phyloP scores from a whole-genome alignment of 352 stramenopile species.

The Globisporangium spiculum region DNA sequence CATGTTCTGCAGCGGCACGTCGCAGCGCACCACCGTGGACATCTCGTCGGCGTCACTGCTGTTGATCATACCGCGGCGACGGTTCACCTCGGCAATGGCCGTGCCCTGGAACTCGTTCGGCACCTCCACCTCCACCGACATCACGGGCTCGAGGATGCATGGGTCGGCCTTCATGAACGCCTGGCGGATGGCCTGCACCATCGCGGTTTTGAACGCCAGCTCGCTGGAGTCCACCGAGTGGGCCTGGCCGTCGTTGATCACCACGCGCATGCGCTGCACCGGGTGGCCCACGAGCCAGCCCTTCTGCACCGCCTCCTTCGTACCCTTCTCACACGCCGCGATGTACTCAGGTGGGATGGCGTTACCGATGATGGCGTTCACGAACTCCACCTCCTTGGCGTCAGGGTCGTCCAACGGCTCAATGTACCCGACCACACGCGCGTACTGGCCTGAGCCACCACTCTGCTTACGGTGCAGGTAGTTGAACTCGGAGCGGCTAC shows the following conservation, averaged over 20 bases:
- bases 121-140: slow-evolving; percentile 94
- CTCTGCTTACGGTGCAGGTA: slow-evolving; percentile 99
- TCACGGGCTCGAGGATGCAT: slow-evolving; percentile 95
- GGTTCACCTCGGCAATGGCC: slow-evolving; percentile 93
- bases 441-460: slow-evolving; percentile 96
- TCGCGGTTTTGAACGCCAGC: slow-evolving; percentile 97
- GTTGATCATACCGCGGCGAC: slow-evolving; percentile 94
- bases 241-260: slow-evolving; percentile 90
- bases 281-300: slow-evolving; percentile 95
- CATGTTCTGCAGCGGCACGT: slow-evolving; percentile 98
- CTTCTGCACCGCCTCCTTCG: slow-evolving; percentile 93
- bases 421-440: slow-evolving; percentile 96
- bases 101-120: slow-evolving; percentile 96
- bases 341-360: slow-evolving; percentile 99
- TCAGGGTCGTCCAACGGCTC: slow-evolving; percentile 92
- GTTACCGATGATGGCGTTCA: slow-evolving; percentile 97
- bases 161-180: slow-evolving; percentile 92
- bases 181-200: slow-evolving; percentile 93
- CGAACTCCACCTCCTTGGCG: slow-evolving; percentile 91
- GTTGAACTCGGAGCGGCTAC: slow-evolving; percentile 93
- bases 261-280: slow-evolving; percentile 86
- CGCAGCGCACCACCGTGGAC: slow-evolving; percentile 88
- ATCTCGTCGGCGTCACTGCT: slow-evolving; percentile 95
- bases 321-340: slow-evolving; percentile 96
- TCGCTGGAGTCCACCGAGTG: slow-evolving; percentile 99